Evolutionary conservation across 345 rosid species (phyloP).

Genomic region (Aurinia saxatilis): DNA sequence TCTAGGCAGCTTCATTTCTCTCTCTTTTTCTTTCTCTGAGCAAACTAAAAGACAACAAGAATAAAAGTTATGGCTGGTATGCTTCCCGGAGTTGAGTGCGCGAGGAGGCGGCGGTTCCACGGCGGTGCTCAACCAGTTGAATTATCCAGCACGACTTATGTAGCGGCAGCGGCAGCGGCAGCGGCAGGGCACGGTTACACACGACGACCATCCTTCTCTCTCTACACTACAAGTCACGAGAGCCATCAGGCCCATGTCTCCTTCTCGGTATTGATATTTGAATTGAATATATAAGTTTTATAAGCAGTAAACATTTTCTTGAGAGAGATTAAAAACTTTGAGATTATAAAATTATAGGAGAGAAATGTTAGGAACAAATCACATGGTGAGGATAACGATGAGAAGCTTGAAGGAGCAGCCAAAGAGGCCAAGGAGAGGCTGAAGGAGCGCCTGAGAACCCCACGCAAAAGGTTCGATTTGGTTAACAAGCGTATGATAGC

Average conservation of each 20-base stretch:
- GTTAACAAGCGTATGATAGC: conserved; percentile 7
- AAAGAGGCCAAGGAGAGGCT: conserved; percentile 84
- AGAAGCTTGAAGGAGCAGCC: conserved; percentile 55
- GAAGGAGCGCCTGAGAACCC: conserved; percentile 50
- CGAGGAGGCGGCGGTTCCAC: conserved; percentile 66
- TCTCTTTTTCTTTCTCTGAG: background rate
- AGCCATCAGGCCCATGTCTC: conserved; percentile 24
- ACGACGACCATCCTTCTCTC: conserved; percentile 53
- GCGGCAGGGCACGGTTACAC: conserved; percentile 25
- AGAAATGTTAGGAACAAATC: conserved; percentile 31
- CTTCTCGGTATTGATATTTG: conserved; percentile 15
- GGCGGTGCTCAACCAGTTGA: conserved; percentile 44
- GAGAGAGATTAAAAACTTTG: background rate
- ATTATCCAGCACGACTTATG: conserved; percentile 14
- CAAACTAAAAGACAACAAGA: conserved; percentile 7
- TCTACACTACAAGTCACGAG: conserved; percentile 48
- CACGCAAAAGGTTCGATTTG: conserved; percentile 29
- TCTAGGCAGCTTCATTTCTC: background rate
- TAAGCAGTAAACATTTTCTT: background rate
- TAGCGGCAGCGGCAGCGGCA: background rate
- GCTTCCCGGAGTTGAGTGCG: conserved; percentile 85
- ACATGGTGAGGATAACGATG: conserved; percentile 29
- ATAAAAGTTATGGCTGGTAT: conserved; percentile 57
- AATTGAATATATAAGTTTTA: background rate
- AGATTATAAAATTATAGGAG: conserved; percentile 14